Evolutionary conservation across 305 asterid genomes (phyloP), one percentile per base, ranked within the genome.

Genomic region (Salvia sclarea): DNA sequence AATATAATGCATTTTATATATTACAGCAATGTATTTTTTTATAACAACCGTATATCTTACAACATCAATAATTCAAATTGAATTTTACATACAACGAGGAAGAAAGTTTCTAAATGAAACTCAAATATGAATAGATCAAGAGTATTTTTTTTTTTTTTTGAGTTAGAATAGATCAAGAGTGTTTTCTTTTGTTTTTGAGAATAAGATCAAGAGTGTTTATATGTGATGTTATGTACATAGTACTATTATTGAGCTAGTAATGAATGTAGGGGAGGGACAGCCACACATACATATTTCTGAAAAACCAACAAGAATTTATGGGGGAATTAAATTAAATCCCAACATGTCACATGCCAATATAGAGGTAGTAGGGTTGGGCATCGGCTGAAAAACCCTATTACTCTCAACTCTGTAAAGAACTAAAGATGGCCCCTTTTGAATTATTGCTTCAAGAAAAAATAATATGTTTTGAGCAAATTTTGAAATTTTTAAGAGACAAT

Each of bases 341-440:
- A 75, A 75, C 82, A 78, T 66, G 31, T 61, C 79, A 78, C 82
- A 75, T 78, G 82, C 64, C 8, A 53, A 45, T 47, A 18, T 30
- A 40, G 17, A 44, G 47, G 44, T 14, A 44, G 68, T 62, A 62
- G 68, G 65, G 61, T 61, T 60, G 54, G 62, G 41, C 50, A 8
- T 53, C n/a, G 61, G 41, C 52, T 67, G 61, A 55, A 18, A 55
- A 25, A 22, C 52, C 64, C 35, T 37, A 35, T 43, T 55, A 21
- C 47, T 38, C 66, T 12, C 3, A 33, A 18, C 7, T 58, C 38
- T 35, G 21, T 33, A 40, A 11, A 25, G 5, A 25, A 53, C 18
- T 24, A 24, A 6, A 30, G 52, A 25, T 49, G 55, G 53, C 66
- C 76, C 78, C 78, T 60, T 69, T 55, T 22, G 61, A 67, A 78